Percentiles rank a stretch among this genome's conserved stretches.
These are phyloP conservation scores for Artemisia argyi DNA, from an alignment of 129 eudicot species.

Conservation along the genomic window DNA sequence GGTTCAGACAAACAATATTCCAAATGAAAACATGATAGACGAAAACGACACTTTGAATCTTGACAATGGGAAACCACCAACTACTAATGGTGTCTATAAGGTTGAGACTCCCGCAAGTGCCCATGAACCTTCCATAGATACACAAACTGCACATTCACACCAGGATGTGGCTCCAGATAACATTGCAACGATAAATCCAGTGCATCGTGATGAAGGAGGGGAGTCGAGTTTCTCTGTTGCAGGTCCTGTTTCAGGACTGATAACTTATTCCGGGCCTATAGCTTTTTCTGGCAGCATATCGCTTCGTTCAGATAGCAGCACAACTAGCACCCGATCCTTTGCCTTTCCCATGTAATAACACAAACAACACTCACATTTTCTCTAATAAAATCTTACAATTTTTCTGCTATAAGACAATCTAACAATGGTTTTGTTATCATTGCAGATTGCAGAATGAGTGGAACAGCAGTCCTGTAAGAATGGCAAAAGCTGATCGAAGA, in stretches of 20 bases:
- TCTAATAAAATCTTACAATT: neutral
- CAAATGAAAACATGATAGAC: slow-evolving; percentile 21
- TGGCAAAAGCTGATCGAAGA: slow-evolving; percentile 73
- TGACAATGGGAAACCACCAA: slow-evolving; percentile 30
- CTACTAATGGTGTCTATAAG: slow-evolving; percentile 5
- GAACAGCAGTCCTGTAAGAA: slow-evolving; percentile 90
- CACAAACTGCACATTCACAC: slow-evolving; percentile 21
- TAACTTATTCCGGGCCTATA: slow-evolving; percentile 44
- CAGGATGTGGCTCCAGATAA: slow-evolving; percentile 33
- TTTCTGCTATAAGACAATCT: neutral
- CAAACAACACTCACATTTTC: neutral
- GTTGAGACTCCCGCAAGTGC: slow-evolving; percentile 23
- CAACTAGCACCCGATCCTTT: slow-evolving; percentile 88
- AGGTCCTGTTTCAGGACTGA: slow-evolving; percentile 42
- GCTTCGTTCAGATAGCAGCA: slow-evolving; percentile 88
- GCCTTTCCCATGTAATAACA: slow-evolving; percentile 87
- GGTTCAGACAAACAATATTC: neutral
- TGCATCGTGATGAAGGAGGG: slow-evolving; percentile 50
- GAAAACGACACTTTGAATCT: slow-evolving; percentile 44
- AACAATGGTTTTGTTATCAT: neutral
- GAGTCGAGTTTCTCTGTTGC: slow-evolving; percentile 72
- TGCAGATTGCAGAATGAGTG: slow-evolving; percentile 78
- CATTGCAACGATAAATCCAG: slow-evolving; percentile 8
- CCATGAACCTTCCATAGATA: slow-evolving; percentile 15
- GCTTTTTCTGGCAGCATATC: slow-evolving; percentile 74